phyloP scores from a whole-genome alignment of 2,329 filamentous ascomycete species.

The Exophiala mesophila region DNA sequence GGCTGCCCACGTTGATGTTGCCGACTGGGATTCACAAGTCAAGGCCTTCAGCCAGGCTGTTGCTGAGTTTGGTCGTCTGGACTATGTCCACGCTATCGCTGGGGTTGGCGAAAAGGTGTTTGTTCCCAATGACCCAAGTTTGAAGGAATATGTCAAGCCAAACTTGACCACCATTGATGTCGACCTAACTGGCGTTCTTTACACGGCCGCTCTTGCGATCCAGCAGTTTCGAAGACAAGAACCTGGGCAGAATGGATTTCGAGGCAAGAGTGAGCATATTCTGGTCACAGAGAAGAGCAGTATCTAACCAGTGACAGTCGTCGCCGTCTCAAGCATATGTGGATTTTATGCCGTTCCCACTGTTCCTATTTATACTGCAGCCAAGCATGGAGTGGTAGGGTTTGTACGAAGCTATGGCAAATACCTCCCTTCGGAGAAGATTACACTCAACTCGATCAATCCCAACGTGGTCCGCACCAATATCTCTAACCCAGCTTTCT shows the following conservation, averaged over 20 bases:
- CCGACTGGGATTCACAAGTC: constrained; percentile 24
- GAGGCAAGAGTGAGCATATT: constrained; percentile 35
- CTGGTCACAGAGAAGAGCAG: not conserved
- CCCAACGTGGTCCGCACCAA: constrained; percentile 39
- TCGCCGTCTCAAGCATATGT: constrained; percentile 37
- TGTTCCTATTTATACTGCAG: constrained; percentile 39
- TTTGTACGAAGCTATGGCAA: constrained; percentile 37
- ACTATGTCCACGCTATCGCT: constrained; percentile 39
- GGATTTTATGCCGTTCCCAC: constrained; percentile 41
- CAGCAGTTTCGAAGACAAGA: constrained; percentile 43
- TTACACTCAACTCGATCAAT: constrained; percentile 41
- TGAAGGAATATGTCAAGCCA: constrained; percentile 33
- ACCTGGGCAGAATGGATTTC: constrained; percentile 29
- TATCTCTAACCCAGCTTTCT: constrained; percentile 37
- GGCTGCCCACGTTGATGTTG: constrained; percentile 16
- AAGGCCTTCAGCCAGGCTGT: constrained; percentile 35
- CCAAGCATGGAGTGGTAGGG: constrained; percentile 20
- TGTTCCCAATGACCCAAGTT: constrained; percentile 28
- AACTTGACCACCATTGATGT: constrained; percentile 37
- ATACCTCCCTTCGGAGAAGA: constrained; percentile 36
- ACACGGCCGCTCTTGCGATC: constrained; percentile 38
- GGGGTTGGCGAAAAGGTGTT: constrained; percentile 39
- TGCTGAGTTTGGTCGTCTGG: constrained; percentile 32
- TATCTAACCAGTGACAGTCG: constrained; percentile 13
- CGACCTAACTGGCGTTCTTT: constrained; percentile 41